Conservation (phyloP, 331 rosid genomes). For the Dryas integrifolia region DNA sequence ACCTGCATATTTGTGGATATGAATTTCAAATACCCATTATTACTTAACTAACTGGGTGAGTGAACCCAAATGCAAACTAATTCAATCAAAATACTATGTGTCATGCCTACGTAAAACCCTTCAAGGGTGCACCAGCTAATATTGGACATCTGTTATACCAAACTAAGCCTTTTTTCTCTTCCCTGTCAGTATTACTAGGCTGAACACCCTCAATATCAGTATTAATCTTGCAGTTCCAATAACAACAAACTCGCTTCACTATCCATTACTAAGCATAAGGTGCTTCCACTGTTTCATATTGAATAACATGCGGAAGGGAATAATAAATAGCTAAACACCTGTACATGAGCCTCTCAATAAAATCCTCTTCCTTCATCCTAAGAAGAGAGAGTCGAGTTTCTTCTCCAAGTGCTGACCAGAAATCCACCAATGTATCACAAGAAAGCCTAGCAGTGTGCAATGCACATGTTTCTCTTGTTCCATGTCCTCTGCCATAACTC, state of each 20-base stretch:
- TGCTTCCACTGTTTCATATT: conserved; percentile 27
- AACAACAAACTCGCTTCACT: conserved; percentile 20
- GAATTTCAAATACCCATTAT: conserved; percentile 19
- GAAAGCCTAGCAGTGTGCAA: conserved; percentile 97
- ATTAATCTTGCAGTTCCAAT: conserved; percentile 12
- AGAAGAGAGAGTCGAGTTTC: conserved; percentile 94
- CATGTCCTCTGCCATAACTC: conserved; percentile 91
- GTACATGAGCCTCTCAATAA: conserved; percentile 96
- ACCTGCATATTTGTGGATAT: conserved; percentile 5
- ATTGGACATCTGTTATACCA: conserved; percentile 5
- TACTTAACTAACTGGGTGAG: neutral
- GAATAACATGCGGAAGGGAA: conserved; percentile 29
- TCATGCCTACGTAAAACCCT: conserved; percentile 27
- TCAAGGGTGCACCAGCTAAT: conserved; percentile 16
- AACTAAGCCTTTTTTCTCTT: conserved; percentile 13
- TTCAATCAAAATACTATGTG: conserved; percentile 16
- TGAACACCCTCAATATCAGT: conserved; percentile 25
- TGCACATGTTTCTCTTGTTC: conserved; percentile 95
- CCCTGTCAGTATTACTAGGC: conserved; percentile 23
- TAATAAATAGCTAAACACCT: conserved; percentile 60
- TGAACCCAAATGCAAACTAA: conserved; percentile 16
- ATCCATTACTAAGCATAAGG: conserved; percentile 9
- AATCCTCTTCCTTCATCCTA: conserved; percentile 99
- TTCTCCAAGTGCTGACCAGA: conserved; percentile 98
- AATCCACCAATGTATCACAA: conserved; percentile 91